These are phyloP conservation scores for Jackrogersella minutella DNA, from an alignment of 495 filamentous ascomycete species.

Conservation along the genomic window DNA sequence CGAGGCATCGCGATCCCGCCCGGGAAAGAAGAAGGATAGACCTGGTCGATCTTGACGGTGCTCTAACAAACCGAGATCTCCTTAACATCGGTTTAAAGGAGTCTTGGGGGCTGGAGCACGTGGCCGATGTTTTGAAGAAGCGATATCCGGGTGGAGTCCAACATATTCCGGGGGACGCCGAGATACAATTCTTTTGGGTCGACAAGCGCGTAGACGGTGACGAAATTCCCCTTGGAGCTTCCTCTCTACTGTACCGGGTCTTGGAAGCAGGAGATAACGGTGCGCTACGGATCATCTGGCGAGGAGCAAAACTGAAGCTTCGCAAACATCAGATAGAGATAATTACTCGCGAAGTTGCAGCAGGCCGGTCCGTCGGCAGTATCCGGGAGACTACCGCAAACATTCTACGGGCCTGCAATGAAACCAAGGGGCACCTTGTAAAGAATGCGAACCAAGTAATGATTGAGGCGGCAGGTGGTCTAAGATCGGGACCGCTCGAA, in stretches of 20 bases:
- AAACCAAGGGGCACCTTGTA: not conserved
- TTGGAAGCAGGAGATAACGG: conserved; percentile 24
- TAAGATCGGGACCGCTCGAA: conserved; percentile 41
- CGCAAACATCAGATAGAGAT: conserved; percentile 16
- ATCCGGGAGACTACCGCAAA: conserved; percentile 23
- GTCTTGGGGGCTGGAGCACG: not conserved
- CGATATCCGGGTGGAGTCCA: conserved; percentile 10
- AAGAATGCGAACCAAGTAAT: conserved; percentile 41
- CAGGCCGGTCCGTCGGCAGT: conserved; percentile 25
- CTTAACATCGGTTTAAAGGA: conserved; percentile 14
- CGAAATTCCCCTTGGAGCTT: conserved; percentile 14
- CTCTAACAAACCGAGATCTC: not conserved
- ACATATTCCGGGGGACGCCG: conserved; percentile 18
- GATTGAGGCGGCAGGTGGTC: conserved; percentile 42
- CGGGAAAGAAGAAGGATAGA: conserved; percentile 25
- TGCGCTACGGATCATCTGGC: conserved; percentile 15
- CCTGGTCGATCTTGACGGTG: conserved; percentile 29
- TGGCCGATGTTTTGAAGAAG: conserved; percentile 9
- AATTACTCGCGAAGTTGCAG: conserved; percentile 12
- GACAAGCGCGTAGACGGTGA: conserved; percentile 9
- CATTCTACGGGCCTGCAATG: conserved; percentile 8
- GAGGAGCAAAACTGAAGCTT: conserved; percentile 4
- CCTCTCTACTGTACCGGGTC: conserved; percentile 22
- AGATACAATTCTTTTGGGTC: conserved; percentile 26
- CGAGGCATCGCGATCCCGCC: conserved; percentile 7